Evolutionary conservation across 768 basidiomycete species (phyloP).

Genomic region (Fomitopsis pulvina): DNA sequence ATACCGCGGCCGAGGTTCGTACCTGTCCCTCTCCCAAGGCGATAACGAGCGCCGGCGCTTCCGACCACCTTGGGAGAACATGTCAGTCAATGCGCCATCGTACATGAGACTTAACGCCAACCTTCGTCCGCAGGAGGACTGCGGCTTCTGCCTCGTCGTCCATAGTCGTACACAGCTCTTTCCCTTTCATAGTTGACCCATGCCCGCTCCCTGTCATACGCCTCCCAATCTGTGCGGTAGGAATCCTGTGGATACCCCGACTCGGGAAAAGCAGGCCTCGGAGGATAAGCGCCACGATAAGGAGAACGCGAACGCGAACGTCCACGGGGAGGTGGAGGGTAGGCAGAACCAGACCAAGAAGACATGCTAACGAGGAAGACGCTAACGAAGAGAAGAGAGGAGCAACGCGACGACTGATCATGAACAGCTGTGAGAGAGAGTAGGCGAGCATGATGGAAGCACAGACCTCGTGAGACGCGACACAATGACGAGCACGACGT

Average conservation of each 20-base stretch:
- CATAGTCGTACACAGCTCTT: constrained; percentile 59
- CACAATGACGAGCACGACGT: constrained; percentile 29
- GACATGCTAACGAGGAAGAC: constrained; percentile 66
- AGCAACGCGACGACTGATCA: constrained; percentile 49
- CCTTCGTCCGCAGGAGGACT: constrained; percentile 71
- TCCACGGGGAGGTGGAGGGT: constrained; percentile 66
- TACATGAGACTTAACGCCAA: constrained; percentile 22
- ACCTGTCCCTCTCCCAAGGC: constrained; percentile 79
- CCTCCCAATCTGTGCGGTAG: constrained; percentile 63
- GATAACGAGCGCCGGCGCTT: constrained; percentile 77
- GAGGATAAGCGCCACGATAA: constrained; percentile 42
- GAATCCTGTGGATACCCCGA: constrained; percentile 47
- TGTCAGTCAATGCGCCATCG: constrained; percentile 5
- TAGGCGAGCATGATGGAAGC: constrained; percentile 84
- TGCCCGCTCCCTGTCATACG: constrained; percentile 64
- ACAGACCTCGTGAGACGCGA: constrained; percentile 80
- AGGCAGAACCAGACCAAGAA: constrained; percentile 63
- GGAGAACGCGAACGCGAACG: constrained; percentile 85
- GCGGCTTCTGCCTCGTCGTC: constrained; percentile 67
- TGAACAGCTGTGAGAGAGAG: constrained; percentile 66
- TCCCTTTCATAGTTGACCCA: constrained; percentile 67
- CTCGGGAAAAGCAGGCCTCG: constrained; percentile 53
- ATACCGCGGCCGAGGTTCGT: constrained; percentile 77
- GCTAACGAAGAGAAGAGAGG: constrained; percentile 48
- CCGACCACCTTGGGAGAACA: constrained; percentile 39